A percentile compares a stretch with the other conserved stretches of the same genome.
These are phyloP conservation scores for Sporisorium iseilematis-ciliati DNA, from an alignment of 1,284 basidiomycete genomes.

Conservation along the genomic window DNA sequence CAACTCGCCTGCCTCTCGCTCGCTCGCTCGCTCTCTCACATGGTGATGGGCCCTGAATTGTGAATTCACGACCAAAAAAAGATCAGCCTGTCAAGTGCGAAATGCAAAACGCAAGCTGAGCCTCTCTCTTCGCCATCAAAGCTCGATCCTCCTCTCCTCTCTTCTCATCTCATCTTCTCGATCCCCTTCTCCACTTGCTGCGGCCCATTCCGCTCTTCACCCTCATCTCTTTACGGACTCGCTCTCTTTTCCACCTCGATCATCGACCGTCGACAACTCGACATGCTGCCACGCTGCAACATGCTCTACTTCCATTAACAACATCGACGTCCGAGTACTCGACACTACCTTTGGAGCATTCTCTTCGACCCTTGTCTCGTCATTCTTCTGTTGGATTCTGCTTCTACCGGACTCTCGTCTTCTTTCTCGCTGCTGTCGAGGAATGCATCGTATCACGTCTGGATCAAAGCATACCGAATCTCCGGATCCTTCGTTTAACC, in stretches of 20 bases:
- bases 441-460: background rate
- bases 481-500: background rate
- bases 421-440: background rate
- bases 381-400: background rate
- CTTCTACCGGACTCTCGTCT: background rate
- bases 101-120: background rate
- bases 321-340: background rate
- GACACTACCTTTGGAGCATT: background rate
- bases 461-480: background rate
- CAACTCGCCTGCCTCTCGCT: background rate
- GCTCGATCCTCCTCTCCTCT: background rate
- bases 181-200: background rate
- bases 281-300: background rate
- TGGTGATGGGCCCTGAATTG: constrained; percentile 8
- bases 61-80: too few relatives aligned
- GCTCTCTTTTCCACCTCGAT: background rate
- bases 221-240: too few relatives aligned
- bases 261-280: background rate
- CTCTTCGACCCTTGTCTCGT: constrained; percentile 5
- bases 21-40: background rate
- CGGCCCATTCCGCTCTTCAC: background rate
- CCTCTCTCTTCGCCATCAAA: background rate
- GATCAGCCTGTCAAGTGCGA: too few relatives aligned
- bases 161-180: background rate
- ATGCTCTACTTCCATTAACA: constrained; percentile 6